A percentile compares a stretch with the other conserved stretches of the same genome.
These are phyloP conservation scores for Neoscytalidium dimidiatum DNA, from an alignment of 2,329 filamentous ascomycete genomes.

Conservation along the genomic window DNA sequence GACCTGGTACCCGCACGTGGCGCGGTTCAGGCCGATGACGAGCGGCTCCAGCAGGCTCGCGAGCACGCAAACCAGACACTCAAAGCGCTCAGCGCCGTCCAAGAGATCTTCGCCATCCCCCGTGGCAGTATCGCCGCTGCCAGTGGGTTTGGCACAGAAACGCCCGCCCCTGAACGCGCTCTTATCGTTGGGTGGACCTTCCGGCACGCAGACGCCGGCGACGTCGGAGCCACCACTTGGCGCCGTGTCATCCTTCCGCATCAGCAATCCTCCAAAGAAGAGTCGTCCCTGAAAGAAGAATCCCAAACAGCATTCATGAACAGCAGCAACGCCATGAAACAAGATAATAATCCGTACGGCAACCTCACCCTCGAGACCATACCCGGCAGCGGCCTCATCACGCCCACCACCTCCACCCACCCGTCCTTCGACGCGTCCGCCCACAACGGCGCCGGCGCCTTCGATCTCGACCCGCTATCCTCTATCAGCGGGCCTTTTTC, in stretches of 20 bases:
- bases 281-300: conserved; percentile 4
- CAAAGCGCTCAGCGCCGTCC: conserved; percentile 41
- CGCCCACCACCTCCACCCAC: conserved; percentile 10
- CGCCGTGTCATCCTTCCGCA: conserved; percentile 32
- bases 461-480: conserved; percentile 28
- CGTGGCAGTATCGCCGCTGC: conserved; percentile 26
- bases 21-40: conserved; percentile 18
- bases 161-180: conserved; percentile 26
- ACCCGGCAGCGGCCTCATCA: conserved; percentile 11
- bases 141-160: background rate
- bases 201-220: conserved; percentile 30
- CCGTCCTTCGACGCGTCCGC: conserved; percentile 8
- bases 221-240: conserved; percentile 37
- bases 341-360: conserved; percentile 3
- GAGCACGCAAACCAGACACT: conserved; percentile 34
- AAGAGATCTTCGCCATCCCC: conserved; percentile 43
- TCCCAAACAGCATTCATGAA: background rate
- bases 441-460: conserved; percentile 9
- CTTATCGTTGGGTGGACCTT: conserved; percentile 43
- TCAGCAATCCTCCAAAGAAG: conserved; percentile 10
- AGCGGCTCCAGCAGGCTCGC: conserved; percentile 20
- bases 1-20: conserved; percentile 13
- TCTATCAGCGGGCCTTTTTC: conserved; percentile 16
- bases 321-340: background rate
- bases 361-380: conserved; percentile 7